A percentile compares a stretch with the other conserved stretches of the same genome.
These are phyloP conservation scores for Pseudopyricularia javanii DNA, from an alignment of 2,329 filamentous ascomycete genomes.

Conservation along the genomic window DNA sequence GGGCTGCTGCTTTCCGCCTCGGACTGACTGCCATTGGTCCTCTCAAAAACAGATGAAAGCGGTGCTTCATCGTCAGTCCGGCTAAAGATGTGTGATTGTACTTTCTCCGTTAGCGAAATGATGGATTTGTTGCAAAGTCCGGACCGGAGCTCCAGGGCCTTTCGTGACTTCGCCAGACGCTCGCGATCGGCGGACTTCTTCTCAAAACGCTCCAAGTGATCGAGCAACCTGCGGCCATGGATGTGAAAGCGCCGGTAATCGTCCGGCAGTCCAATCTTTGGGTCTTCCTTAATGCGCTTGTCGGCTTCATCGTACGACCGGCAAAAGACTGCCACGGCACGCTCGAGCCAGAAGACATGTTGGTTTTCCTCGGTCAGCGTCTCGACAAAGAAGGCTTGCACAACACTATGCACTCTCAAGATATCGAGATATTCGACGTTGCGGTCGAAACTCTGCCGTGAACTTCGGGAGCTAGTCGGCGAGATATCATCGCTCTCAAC, in stretches of 20 bases:
- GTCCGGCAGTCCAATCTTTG: slow-evolving; percentile 30
- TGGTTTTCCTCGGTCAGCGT: slow-evolving; percentile 26
- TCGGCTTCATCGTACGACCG: slow-evolving; percentile 33
- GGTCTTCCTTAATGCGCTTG: slow-evolving; percentile 25
- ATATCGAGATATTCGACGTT: slow-evolving; percentile 33
- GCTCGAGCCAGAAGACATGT: slow-evolving; percentile 34
- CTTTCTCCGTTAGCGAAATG: slow-evolving; percentile 26
- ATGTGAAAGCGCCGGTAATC: slow-evolving; percentile 40
- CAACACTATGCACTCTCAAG: slow-evolving; percentile 35
- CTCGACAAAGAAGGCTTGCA: slow-evolving; percentile 40
- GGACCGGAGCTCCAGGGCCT: slow-evolving; percentile 22
- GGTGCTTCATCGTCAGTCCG: slow-evolving; percentile 15
- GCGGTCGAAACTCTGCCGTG: slow-evolving; percentile 24
- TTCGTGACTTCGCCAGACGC: slow-evolving; percentile 14
- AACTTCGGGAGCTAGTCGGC: slow-evolving; percentile 24
- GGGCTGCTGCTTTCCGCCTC: slow-evolving; percentile 27
- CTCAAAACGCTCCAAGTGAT: slow-evolving; percentile 27
- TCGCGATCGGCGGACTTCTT: slow-evolving; percentile 8
- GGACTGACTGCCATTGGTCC: slow-evolving; percentile 31
- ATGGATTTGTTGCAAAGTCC: slow-evolving; percentile 26
- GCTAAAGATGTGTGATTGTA: slow-evolving; percentile 23
- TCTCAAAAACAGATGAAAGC: slow-evolving; percentile 35
- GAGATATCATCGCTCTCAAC: slow-evolving; percentile 30
- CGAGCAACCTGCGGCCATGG: slow-evolving; percentile 33
- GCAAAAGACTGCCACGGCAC: slow-evolving; percentile 34